phyloP scores from a whole-genome alignment of 2,329 filamentous ascomycete genomes.

The Apiospora rasikravindrae region DNA sequence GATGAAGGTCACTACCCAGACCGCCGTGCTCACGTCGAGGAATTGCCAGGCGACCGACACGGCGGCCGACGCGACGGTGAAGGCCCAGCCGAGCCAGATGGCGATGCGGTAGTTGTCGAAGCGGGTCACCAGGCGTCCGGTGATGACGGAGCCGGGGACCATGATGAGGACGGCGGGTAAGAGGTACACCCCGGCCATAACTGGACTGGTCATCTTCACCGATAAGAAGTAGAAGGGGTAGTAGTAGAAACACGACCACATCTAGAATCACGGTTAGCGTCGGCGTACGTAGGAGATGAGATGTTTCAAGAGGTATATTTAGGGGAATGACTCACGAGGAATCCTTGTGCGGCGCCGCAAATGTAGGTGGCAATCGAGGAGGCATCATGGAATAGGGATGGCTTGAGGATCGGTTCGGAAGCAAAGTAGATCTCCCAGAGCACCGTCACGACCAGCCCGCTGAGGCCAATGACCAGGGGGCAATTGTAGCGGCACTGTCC shows the following conservation, averaged over 20 bases:
- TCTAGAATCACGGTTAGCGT: slow-evolving; percentile 19
- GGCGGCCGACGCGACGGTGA: slow-evolving; percentile 25
- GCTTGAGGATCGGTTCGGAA: slow-evolving; percentile 39
- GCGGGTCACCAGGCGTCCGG: slow-evolving; percentile 35
- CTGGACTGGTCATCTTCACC: slow-evolving; percentile 38
- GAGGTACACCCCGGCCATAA: slow-evolving; percentile 42
- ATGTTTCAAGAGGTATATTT: too few species aligned
- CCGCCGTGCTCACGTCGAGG: slow-evolving; percentile 31
- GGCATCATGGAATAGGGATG: slow-evolving; percentile 37
- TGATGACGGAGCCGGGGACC: slow-evolving; percentile 40
- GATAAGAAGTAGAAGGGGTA: slow-evolving; percentile 45
- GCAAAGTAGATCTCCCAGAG: slow-evolving; percentile 44
- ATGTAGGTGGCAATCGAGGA: slow-evolving; percentile 37
- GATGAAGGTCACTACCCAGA: slow-evolving; percentile 44
- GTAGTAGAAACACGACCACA: slow-evolving; percentile 34
- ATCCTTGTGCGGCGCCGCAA: slow-evolving; percentile 40
- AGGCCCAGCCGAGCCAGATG: slow-evolving; percentile 44
- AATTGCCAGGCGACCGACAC: slow-evolving; percentile 29
- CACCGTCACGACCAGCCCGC: slow-evolving; percentile 44
- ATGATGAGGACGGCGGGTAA: slow-evolving; percentile 41
- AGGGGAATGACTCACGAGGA: slow-evolving; percentile 34
- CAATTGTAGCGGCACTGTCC: slow-evolving; percentile 45
- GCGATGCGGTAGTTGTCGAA: slow-evolving; percentile 44
- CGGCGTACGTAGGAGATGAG: neutral
- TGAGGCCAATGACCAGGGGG: slow-evolving; percentile 50